Evolutionary conservation across 2,329 filamentous ascomycete species (phyloP), one percentile per base, ranked within the genome.

Genomic region (Arthrobotrys musiformis): DNA sequence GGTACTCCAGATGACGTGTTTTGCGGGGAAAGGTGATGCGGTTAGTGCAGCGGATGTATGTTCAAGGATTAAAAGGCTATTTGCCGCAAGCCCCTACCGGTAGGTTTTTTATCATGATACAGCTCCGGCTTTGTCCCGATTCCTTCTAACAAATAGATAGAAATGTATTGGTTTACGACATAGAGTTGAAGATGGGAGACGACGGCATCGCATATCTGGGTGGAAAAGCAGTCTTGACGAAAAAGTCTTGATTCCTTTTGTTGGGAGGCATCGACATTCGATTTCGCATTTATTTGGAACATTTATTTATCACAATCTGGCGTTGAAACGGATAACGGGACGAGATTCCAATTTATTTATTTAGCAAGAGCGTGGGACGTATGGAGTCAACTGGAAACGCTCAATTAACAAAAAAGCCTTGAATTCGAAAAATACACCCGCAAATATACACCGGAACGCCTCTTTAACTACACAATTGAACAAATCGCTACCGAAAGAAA

Each of bases 1-100:
- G 60, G 73, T 77, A 9, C 60, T 77, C 24, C 73, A 77, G 60
- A 77, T 77, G 73, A 77, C 73, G 17, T 77, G 73, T 60, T 77
- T 77, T 61, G 73, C 73, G 50, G 73, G 66, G 33, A 77, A 77
- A 11, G 73, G 67, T 5, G 60, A 60, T 5, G 73, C 58, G 22
- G 73, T 77, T 24, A 77, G 73, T 54, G 66, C 70, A 22, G 66
- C 66, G 33, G 73, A 77, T 62, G 73, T 77, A n/a, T 77, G 73
- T 33, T 70, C 66, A 52, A 70, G 73, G 48, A 77, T 77, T 28
- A 77, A 77, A 28, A 58, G 73, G 52, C 40, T 77, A 46, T 77
- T 77, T 40, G 67, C 73, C 17, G 73, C 66, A 44, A 77, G 73
- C 50, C 66, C 73, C 30, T 77, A 70, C 44, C 46, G 73, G 73